Evolutionary conservation across 257 asterid genomes (phyloP), one percentile per base, ranked within the genome.

Genomic region (Mentha longifolia): DNA sequence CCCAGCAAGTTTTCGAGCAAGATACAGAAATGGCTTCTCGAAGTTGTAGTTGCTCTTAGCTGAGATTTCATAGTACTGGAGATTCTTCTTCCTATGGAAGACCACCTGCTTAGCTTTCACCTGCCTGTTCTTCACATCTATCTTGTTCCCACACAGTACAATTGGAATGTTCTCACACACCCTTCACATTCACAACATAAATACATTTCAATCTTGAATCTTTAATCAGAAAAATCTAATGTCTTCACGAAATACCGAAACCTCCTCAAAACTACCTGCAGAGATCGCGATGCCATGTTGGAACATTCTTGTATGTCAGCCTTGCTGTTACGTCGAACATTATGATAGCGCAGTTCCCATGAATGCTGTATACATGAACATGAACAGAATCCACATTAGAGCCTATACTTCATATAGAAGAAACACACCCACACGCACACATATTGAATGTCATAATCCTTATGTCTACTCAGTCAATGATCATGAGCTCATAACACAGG

Each of bases 321-420:
- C 92, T 80, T n/a, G 95, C 95, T 4, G 95, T 88, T 6, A 88
- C 95, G 66, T 88, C 95, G 45, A 88, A 88, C 95, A 86, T 88
- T 54, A 89, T 86, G 64, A 86, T 85, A 63, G 92, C 92, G 77
- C 92, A 89, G 66, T 89, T 89, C 41, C 96, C 96, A 56, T 89
- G 92, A 75, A 86, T 89, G 70, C 92, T 85, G 88, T 25, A 43
- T 49, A 2, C 43, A 66, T 49, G 46, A 47, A 30, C 3, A 25
- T 28, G 15, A 16, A 31, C 50, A 35, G 60, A 43, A 30, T 6
- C 31, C 43, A 22, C 6, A 10, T 65, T 63, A 62, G 57, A 3
- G 31, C 33, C 16, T 22, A 42, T 15, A 47, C 19, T 33, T 15
- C 54, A 47, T 47, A 6, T 28, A 28, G 31, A 28, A 28, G 31